Conservation (phyloP, 2,329 filamentous ascomycete genomes). For the Aspergillus spinulosporus region DNA sequence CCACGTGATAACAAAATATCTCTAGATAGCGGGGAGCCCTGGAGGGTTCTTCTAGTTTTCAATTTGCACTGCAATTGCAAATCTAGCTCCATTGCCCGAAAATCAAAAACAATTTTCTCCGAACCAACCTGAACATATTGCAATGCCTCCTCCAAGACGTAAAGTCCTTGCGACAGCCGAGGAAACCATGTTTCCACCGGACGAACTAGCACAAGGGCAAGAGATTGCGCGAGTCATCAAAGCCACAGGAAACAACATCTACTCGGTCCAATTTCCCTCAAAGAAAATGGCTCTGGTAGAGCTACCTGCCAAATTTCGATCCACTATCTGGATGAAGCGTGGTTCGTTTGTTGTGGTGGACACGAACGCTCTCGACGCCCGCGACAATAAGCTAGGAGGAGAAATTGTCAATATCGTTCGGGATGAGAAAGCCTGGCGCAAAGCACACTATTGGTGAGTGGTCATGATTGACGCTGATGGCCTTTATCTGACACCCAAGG, state of each 20-base stretch:
- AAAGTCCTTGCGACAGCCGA: constrained; percentile 75
- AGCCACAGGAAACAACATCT: constrained; percentile 86
- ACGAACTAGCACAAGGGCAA: constrained; percentile 52
- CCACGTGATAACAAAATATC: constrained; percentile 11
- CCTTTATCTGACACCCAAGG: constrained; percentile 18
- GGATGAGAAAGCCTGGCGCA: constrained; percentile 89
- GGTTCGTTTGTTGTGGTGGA: constrained; percentile 86
- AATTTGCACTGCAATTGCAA: background rate
- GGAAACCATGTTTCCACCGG: constrained; percentile 65
- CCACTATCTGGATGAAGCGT: constrained; percentile 89
- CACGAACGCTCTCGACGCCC: constrained; percentile 61
- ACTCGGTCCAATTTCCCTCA: constrained; percentile 71
- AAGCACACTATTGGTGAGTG: constrained; percentile 77
- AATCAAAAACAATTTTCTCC: background rate
- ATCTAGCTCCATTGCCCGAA: background rate
- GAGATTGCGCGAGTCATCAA: constrained; percentile 75
- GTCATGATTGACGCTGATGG: background rate
- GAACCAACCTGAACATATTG: background rate
- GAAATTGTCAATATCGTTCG: constrained; percentile 92
- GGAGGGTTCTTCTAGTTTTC: background rate
- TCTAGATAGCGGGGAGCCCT: background rate
- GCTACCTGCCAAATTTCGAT: constrained; percentile 80
- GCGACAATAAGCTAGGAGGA: constrained; percentile 76
- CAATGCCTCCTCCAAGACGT: constrained; percentile 74
- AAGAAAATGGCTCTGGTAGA: constrained; percentile 71